These are phyloP conservation scores for Bolboschoenus planiculmis DNA, from an alignment of 176 grass and related monocot genomes.

Conservation along the genomic window DNA sequence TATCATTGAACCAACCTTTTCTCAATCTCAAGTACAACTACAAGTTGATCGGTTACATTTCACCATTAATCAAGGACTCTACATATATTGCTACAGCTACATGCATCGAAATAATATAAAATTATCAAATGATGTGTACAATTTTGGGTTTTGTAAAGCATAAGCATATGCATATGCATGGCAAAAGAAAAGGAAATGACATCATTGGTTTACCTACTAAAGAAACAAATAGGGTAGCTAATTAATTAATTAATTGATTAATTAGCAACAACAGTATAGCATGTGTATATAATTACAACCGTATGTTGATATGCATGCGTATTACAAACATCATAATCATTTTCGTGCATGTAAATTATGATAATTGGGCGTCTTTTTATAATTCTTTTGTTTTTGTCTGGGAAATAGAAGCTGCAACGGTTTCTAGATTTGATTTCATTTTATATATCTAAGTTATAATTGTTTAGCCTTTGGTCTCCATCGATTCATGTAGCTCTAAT, in stretches of 20 bases:
- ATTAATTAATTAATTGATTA: too few relatives aligned
- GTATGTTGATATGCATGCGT: constrained; percentile 11
- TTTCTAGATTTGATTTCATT: constrained; percentile 5
- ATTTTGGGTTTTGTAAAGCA: background rate
- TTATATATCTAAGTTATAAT: background rate
- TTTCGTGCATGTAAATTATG: background rate
- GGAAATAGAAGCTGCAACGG: background rate
- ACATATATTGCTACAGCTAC: too few relatives aligned
- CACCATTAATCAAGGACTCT: background rate
- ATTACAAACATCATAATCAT: background rate
- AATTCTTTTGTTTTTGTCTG: background rate
- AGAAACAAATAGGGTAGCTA: background rate
- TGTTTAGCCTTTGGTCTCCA: background rate
- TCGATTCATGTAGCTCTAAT: background rate
- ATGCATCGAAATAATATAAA: background rate
- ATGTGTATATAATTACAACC: constrained; percentile 14
- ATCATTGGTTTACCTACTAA: constrained; percentile 7
- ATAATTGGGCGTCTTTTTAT: background rate
- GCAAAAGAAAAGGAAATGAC: background rate
- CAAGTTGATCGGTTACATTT: background rate
- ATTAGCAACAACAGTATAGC: constrained; percentile 7
- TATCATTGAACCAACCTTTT: constrained; percentile 19
- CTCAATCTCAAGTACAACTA: background rate
- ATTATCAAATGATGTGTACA: background rate
- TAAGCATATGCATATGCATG: background rate